Evolutionary conservation across 768 basidiomycete species (phyloP), one percentile per base, ranked within the genome.

Genomic region (Phanerochaete sordida): DNA sequence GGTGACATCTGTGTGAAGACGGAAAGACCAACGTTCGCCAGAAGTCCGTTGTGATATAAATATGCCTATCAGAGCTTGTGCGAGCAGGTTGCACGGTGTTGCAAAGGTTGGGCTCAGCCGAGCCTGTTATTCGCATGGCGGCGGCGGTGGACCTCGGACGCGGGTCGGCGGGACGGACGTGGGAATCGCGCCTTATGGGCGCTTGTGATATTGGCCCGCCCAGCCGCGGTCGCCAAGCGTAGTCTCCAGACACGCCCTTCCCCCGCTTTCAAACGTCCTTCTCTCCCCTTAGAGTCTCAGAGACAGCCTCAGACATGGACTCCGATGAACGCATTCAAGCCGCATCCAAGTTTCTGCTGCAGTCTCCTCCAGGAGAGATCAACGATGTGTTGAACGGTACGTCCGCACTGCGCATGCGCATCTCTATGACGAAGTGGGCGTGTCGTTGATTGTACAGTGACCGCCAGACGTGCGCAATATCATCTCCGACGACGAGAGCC

Each of bases 311-410:
- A 43, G n/a, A 28, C 21, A 90, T 91, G 88, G 81, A 84, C 63
- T 71, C 78, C 53, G 74, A 77, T 55, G 85, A 88, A 68, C 84
- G 87, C 28, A 84, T 92, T 48, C 77, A 84, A 68, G 81, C 82
- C 8, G 95, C 90, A 24, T 86, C 90, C 26, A 79, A 79, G 31
- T 91, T 97, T 68, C 77, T 98, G 30, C 80, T 92, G 0, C 95
- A 97, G 71, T 87, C 93, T 1, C 95, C 95, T 26, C 95, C 95
- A 0, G 95, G 95, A 47, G 91, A 98, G 77, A 94, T 98, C 65
- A 97, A 96, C 73, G 95, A 98, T 76, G 95, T 97, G 19, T 79
- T 98, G 56, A 92, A 92, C 67, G 94, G 93, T 92, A 61, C 63
- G 74, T 50, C 2, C 50, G 56, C 47, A 47, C 19, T 50, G 6